Percentiles rank a stretch among this genome's conserved stretches.
Conservation (phyloP, 192 early-diverging fungal genomes). For the Coemansia sp. region DNA sequence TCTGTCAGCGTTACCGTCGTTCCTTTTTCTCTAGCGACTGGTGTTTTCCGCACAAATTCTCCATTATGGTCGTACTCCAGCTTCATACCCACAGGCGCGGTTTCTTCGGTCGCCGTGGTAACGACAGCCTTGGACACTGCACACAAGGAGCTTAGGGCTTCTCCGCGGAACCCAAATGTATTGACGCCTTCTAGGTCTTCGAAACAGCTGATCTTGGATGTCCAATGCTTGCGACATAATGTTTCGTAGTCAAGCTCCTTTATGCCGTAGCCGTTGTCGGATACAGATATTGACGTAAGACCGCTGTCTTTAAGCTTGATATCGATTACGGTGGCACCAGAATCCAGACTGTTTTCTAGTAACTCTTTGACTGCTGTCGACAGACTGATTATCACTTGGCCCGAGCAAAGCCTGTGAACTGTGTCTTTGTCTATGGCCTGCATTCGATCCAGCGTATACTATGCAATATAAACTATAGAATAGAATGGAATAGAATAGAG, state of each 20-base stretch:
- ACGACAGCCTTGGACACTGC: constrained; percentile 61
- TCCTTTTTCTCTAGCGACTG: constrained; percentile 65
- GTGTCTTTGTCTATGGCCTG: constrained; percentile 45
- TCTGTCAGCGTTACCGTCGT: constrained; percentile 76
- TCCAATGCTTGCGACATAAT: constrained; percentile 87
- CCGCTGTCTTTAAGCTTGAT: constrained; percentile 81
- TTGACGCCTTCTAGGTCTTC: constrained; percentile 71
- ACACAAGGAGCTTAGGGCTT: constrained; percentile 90
- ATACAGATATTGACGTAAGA: constrained; percentile 69
- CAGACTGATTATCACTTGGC: constrained; percentile 86
- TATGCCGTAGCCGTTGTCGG: constrained; percentile 90
- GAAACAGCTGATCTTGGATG: constrained; percentile 80
- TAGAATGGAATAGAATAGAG: no score
- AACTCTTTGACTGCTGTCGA: constrained; percentile 88
- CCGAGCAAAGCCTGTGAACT: constrained; percentile 81
- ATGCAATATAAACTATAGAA: background rate
- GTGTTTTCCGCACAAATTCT: constrained; percentile 43
- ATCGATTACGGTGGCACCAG: constrained; percentile 78
- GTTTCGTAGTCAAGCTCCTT: constrained; percentile 58
- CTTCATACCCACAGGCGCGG: constrained; percentile 57
- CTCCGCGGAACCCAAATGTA: constrained; percentile 93
- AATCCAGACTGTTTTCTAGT: constrained; percentile 92
- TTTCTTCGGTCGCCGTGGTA: constrained; percentile 64
- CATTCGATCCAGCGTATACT: constrained; percentile 8
- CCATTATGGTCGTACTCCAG: constrained; percentile 74